Evolutionary conservation across 202 grass and related monocot species (phyloP), one percentile per base, ranked within the genome.

Genomic region (Eragrostis tef): DNA sequence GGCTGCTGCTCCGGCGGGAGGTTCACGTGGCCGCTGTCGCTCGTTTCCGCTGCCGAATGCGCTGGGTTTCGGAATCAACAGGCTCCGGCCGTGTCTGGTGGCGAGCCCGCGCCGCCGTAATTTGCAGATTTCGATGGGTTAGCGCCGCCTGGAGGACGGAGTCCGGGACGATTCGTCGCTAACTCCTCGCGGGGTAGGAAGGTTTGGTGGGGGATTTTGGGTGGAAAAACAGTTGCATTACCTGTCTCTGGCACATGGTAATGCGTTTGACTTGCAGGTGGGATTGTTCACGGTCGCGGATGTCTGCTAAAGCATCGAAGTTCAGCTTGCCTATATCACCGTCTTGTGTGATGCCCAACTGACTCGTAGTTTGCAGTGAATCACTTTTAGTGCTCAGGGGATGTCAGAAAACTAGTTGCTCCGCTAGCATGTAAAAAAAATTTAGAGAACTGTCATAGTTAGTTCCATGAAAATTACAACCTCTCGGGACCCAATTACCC

Each of bases 21-120:
- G 34, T 39, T 39, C 6, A 39, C 34, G 34, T 39, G 34, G 4
- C 34, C 34, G 34, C 4, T 11, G 2, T 48, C 51, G 57, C 45
- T 63, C 58, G 2, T 74, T 70, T 42, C 6, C 61, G n/a, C 14
- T 26, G 70, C 57, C 47, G 58, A 50, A 67, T 64, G 51, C 51
- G 0, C 9, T 14, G 29, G 54, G 19, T 50, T 47, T 24, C 44
- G 10, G 61, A 0, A 13, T 48, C 34, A 2, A 13, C 42, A 7
- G 39, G 27, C 17, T 21, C n/a, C 2, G 19, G 9, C 46, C 12
- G 10, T 6, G n/a, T 25, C 13, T 48, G 31, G 21, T 3, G 16
- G 75, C 59, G 7, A 39, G 19, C 22, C 19, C 52, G 16, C 22
- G 47, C 47, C 59, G 48, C 11, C 13, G 71, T 11, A 19, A 15